A percentile compares a stretch with the other conserved stretches of the same genome.
Conservation (phyloP, 2,329 filamentous ascomycete genomes). For the Cercospora zeina region DNA sequence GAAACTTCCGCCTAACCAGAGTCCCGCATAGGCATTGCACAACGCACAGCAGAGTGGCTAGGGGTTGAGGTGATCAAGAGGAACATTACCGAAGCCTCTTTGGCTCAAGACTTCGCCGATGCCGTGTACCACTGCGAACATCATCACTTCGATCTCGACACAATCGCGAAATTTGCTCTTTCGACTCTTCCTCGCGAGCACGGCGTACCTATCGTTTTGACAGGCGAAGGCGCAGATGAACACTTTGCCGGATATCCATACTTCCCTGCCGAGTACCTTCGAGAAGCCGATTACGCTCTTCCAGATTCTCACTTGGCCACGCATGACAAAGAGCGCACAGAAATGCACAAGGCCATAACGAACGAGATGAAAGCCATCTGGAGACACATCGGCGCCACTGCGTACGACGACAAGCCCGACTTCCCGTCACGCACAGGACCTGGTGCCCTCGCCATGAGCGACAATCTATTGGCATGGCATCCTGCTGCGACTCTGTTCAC, state of each 20-base stretch:
- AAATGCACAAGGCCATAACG: constrained; percentile 21
- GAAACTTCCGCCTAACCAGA: too few species aligned
- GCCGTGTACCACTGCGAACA: constrained; percentile 50
- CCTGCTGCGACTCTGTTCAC: constrained; percentile 15
- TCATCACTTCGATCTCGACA: constrained; percentile 54
- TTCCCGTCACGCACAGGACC: constrained; percentile 18
- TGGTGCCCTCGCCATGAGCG: constrained; percentile 41
- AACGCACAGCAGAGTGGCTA: constrained; percentile 52
- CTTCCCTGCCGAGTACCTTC: constrained; percentile 52
- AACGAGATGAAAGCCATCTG: constrained; percentile 5
- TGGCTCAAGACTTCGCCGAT: constrained; percentile 49
- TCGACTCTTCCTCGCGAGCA: constrained; percentile 49
- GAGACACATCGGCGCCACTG: constrained; percentile 5
- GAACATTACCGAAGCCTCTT: constrained; percentile 47
- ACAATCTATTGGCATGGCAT: constrained; percentile 27
- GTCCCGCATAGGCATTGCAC: constrained; percentile 43
- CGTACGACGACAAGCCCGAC: constrained; percentile 19
- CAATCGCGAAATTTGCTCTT: constrained; percentile 54
- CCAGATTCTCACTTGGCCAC: constrained; percentile 29
- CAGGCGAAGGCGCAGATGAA: constrained; percentile 47
- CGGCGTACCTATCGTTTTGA: constrained; percentile 56
- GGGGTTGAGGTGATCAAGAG: constrained; percentile 50
- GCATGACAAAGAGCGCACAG: constrained; percentile 30
- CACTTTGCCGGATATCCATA: constrained; percentile 56
- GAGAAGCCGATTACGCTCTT: constrained; percentile 49